Percentiles rank a stretch among this genome's conserved stretches.
Evolutionary conservation across 2,329 filamentous ascomycete species (phyloP).

Genomic region (Arthrinium phaeospermum): DNA sequence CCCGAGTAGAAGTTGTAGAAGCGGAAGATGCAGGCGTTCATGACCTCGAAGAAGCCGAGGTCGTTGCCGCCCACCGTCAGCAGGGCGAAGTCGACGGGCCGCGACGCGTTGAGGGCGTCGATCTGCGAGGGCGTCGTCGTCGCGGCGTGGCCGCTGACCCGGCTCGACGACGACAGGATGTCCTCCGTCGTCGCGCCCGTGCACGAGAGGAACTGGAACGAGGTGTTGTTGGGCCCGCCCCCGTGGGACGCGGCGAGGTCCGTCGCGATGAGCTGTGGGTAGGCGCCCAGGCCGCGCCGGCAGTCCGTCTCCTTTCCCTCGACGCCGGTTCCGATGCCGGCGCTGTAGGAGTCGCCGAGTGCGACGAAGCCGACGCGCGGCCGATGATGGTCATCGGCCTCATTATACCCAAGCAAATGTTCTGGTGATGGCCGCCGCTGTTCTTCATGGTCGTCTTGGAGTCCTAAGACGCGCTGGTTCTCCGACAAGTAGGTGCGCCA

Average conservation of each 20-base stretch:
- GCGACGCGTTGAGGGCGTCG: conserved; percentile 46
- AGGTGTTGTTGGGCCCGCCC: conserved; percentile 33
- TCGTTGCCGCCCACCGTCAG: conserved; percentile 56
- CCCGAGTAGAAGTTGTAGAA: conserved; percentile 56
- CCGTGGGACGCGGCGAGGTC: conserved; percentile 41
- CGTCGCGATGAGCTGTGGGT: conserved; percentile 46
- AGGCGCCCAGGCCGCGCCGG: conserved; percentile 48
- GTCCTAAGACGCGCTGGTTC: not conserved
- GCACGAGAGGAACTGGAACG: conserved; percentile 53
- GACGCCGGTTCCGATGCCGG: conserved; percentile 52
- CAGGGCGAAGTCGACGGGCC: conserved; percentile 48
- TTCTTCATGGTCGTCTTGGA: too few species aligned
- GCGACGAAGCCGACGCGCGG: conserved; percentile 44
- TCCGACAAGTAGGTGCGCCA: not conserved
- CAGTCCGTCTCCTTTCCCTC: conserved; percentile 48
- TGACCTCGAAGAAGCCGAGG: conserved; percentile 55
- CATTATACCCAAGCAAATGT: not conserved
- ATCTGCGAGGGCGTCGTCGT: conserved; percentile 44
- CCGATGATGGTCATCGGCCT: not conserved
- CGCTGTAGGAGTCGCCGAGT: conserved; percentile 54
- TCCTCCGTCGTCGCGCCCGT: conserved; percentile 51
- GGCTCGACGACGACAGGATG: conserved; percentile 41
- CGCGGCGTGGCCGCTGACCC: conserved; percentile 21
- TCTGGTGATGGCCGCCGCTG: not conserved
- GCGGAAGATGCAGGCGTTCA: conserved; percentile 56